These are phyloP conservation scores for Suhomyces bokatorum DNA, from an alignment of 1,139 yeast genomes.

Conservation along the genomic window DNA sequence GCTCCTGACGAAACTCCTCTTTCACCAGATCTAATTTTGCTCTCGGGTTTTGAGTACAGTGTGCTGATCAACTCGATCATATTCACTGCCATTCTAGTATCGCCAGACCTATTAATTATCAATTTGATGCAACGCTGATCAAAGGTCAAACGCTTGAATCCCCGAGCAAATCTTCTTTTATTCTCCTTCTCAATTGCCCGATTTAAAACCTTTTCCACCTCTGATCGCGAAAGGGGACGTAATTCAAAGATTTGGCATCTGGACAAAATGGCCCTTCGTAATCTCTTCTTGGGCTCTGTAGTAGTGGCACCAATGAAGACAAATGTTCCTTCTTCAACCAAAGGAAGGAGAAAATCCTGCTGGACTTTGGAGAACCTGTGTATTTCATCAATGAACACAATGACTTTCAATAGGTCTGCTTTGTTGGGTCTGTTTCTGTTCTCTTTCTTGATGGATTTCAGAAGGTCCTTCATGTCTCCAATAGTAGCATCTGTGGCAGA, in stretches of 20 bases:
- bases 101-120: conserved; percentile 24
- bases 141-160: conserved; percentile 16
- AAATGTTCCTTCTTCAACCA: conserved; percentile 41
- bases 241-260: conserved; percentile 43
- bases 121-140: conserved; percentile 16
- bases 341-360: conserved; percentile 45
- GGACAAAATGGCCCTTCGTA: conserved; percentile 41
- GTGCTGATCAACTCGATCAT: conserved; percentile 32
- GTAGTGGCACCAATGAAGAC: conserved; percentile 51
- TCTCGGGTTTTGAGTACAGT: conserved; percentile 6
- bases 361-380: conserved; percentile 43
- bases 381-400: conserved; percentile 46
- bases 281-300: conserved; percentile 29
- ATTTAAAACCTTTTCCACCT: conserved; percentile 24
- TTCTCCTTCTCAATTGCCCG: conserved; percentile 34
- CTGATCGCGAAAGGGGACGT: conserved; percentile 18
- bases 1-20: neutral
- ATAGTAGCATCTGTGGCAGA: conserved; percentile 44
- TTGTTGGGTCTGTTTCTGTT: conserved; percentile 22
- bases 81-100: conserved; percentile 36
- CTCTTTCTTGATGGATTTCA: conserved; percentile 25
- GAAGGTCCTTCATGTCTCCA: conserved; percentile 29
- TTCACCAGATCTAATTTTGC: neutral
- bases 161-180: conserved; percentile 19
- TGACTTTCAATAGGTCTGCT: conserved; percentile 26